Percentiles rank a stretch among this genome's conserved stretches.
Evolutionary conservation across 2,329 filamentous ascomycete species (phyloP).

Genomic region (Scytalidium sp.): DNA sequence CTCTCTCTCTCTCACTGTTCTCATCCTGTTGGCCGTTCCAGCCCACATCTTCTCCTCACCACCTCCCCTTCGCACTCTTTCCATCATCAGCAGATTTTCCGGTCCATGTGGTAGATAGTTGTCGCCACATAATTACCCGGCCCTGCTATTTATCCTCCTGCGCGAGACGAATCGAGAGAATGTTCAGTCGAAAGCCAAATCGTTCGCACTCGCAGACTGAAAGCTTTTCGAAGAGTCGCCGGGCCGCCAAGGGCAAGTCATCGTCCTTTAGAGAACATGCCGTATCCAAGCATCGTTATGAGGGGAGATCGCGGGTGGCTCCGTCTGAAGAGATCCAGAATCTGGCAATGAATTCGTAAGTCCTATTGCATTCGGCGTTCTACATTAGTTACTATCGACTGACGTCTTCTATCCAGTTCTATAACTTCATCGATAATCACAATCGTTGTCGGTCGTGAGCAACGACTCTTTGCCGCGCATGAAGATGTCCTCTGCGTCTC

Average conservation of each 20-base stretch:
- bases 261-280: slow-evolving; percentile 31
- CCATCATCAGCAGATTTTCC: background rate
- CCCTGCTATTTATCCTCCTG: background rate
- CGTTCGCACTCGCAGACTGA: slow-evolving; percentile 22
- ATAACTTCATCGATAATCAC: slow-evolving; percentile 74
- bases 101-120: background rate
- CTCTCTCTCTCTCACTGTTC: background rate
- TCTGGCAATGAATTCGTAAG: slow-evolving; percentile 20
- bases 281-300: slow-evolving; percentile 29
- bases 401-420: slow-evolving; percentile 15
- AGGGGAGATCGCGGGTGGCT: slow-evolving; percentile 21
- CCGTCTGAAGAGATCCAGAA: slow-evolving; percentile 23
- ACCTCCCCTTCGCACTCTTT: background rate
- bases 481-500: slow-evolving; percentile 87
- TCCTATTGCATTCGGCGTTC: background rate
- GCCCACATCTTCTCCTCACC: background rate
- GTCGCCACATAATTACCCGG: background rate
- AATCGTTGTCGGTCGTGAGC: slow-evolving; percentile 77
- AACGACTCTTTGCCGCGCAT: slow-evolving; percentile 90
- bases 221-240: slow-evolving; percentile 26
- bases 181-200: slow-evolving; percentile 12
- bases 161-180: slow-evolving; percentile 3
- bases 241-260: slow-evolving; percentile 20
- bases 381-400: no score
- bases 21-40: background rate